Evolutionary conservation across 768 basidiomycete species (phyloP).

Genomic region (Infundibulicybe gibba): DNA sequence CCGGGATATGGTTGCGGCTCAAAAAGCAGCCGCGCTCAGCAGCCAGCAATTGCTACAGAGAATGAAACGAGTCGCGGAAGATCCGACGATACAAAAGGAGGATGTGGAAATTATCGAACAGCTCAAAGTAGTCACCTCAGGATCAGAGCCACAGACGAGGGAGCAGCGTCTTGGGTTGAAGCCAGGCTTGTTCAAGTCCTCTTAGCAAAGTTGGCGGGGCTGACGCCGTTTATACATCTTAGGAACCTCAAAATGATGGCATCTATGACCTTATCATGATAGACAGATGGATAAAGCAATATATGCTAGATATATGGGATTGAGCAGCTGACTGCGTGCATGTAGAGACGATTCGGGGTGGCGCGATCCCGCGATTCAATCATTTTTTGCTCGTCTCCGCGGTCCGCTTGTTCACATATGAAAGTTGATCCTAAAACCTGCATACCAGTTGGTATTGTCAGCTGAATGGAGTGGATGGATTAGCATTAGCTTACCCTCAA

Average conservation of each 20-base stretch:
- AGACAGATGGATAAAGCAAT: background rate
- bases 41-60: conserved; percentile 39
- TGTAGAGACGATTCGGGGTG: background rate
- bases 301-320: no score
- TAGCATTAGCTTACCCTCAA: conserved; percentile 44
- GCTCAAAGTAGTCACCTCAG: conserved; percentile 21
- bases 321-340: background rate
- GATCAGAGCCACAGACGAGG: conserved; percentile 13
- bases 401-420: background rate
- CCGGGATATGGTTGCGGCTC: conserved; percentile 53
- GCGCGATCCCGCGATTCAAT: no score
- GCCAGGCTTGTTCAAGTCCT: conserved; percentile 14
- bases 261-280: no score
- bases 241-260: background rate
- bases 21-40: conserved; percentile 36
- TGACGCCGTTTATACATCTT: background rate
- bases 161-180: conserved; percentile 21
- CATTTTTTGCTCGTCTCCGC: no score
- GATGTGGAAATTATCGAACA: conserved; percentile 27
- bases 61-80: conserved; percentile 45
- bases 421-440: conserved; percentile 29
- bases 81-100: conserved; percentile 23
- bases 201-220: background rate
- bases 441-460: background rate
- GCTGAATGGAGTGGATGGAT: background rate